A percentile compares a stretch with the other conserved stretches of the same genome.
phyloP scores from a whole-genome alignment of 768 basidiomycete species.

The Russula sp. region DNA sequence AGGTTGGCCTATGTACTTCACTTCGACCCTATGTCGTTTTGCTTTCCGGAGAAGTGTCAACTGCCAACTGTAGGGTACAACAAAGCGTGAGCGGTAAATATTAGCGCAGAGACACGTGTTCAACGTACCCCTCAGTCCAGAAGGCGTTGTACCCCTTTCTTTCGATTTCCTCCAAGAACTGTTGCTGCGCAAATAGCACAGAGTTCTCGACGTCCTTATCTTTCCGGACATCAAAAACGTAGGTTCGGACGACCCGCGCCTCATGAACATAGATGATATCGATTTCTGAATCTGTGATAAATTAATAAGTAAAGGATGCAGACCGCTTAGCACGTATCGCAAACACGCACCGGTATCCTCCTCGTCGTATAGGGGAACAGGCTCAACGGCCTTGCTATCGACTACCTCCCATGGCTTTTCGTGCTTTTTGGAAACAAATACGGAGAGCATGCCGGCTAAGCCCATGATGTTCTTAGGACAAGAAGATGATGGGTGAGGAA shows the following conservation, averaged over 20 bases:
- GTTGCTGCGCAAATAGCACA: constrained; percentile 60
- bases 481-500: constrained; percentile 5
- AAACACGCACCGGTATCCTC: constrained; percentile 46
- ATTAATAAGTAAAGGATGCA: not conserved
- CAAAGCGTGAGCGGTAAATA: constrained; percentile 1
- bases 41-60: constrained; percentile 62
- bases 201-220: constrained; percentile 50
- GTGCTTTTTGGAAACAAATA: constrained; percentile 49
- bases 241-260: constrained; percentile 55
- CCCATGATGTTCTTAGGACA: constrained; percentile 23
- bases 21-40: constrained; percentile 61
- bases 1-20: constrained; percentile 66
- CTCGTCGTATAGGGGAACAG: constrained; percentile 61
- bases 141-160: constrained; percentile 62
- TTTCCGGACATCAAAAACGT: constrained; percentile 58
- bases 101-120: constrained; percentile 5
- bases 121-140: constrained; percentile 59
- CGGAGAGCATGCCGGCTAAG: constrained; percentile 31
- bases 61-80: constrained; percentile 51
- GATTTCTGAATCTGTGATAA: constrained; percentile 53
- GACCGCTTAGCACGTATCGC: not conserved
- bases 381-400: constrained; percentile 58
- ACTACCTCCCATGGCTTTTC: constrained; percentile 78
- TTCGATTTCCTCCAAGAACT: constrained; percentile 53
- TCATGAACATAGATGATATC: constrained; percentile 56